Base-by-base conservation (phyloP, 1,284 basidiomycete species). In the Ganoderma multipileum region DNA sequence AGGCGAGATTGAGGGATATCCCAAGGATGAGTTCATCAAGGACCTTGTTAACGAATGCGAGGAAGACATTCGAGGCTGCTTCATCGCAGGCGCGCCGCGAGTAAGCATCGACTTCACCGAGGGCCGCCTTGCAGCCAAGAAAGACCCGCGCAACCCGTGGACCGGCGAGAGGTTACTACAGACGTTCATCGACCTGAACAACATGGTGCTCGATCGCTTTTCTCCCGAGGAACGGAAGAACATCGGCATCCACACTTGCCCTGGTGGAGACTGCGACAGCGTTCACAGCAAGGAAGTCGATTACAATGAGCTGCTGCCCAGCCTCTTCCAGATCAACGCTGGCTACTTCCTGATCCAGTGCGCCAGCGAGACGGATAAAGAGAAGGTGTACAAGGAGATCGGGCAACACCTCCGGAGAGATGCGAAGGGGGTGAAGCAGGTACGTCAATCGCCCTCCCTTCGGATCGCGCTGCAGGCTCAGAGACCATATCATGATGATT, bases 21-120 rank as follows among this genome's bases (percentile, higher is more conserved):
- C 52, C 28, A 55, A 30, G 9, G 52, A 55, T 3, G 28, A 55
- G 28, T 55, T 55, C 52, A 28, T 55, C 16, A 20, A 33, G 8
- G 52, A 55, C 52, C 52, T 55, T 28, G 11, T 55, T 28, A 55
- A 55, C 52, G 52, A 55, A 20, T 55, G 52, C 52, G 52, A 33
- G 52, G 28, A 33, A 28, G 52, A 55, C 16, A 55, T 55, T 4
- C 52, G 52, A 7, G 52, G 52, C 52, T 55, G 52, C 16, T 18
- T 55, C 28, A 28, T 30, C 6, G 52, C 52, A 11, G 52, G 52
- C 30, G 52, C 52, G 28, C 28, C 16, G 28, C 28, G 52, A 12
- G 52, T 55, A 28, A 55, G 52, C 28, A 55, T 55, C 28, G 52
- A 55, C 52, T 55, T 55, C 52, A 55, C 52, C 28, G 52, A 55